Evolutionary conservation across 139 green algal species (phyloP), one percentile per base, ranked within the genome.

Genomic region (Penium margaritaceum): DNA sequence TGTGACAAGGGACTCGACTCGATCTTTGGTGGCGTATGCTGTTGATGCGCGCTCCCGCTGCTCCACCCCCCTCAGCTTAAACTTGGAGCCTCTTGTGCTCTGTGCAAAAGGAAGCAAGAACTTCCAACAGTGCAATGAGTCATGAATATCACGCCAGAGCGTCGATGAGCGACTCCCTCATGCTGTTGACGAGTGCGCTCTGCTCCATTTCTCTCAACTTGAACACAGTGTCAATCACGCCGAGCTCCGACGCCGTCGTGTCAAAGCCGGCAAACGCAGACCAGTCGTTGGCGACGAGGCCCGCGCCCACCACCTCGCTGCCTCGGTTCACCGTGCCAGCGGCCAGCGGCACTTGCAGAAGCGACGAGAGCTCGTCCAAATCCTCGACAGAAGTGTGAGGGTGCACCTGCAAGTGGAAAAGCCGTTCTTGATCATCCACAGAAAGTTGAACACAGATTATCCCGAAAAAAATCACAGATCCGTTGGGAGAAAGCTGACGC

Each of bases 261-360:
- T 98, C 93, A 38, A 95, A 70, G 1, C 94, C 94, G 58, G 89
- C 95, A 74, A 98, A 98, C 1, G 94, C 92, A 6, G 87, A 75
- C 94, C 94, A 99, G 83, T 99, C 94, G 73, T 98, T 98, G 14
- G 87, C 88, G 24, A 96, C 84, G 24, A 98, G 68, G 0, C 93
- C 91, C 3, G 88, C 86, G 17, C 80, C 89, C 32, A 98, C 88
- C 15, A 98, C 94, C 75, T 98, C 93, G 60, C 83, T 91, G 27
- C 94, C 94, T 17, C 94, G 79, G 81, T 98, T 98, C 17, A 97
- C 85, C 0, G 94, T 98, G 17, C 94, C 94, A 30, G 94, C 94
- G 5, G 97, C 94, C 38, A 98, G 81, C 19, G 94, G 94, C 27
- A 98, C 89, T 82, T 97, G 90, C 34, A 81, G 78, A 58, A 99